Base-by-base conservation (phyloP, 768 basidiomycete species). In the Peribolospora baueri region DNA sequence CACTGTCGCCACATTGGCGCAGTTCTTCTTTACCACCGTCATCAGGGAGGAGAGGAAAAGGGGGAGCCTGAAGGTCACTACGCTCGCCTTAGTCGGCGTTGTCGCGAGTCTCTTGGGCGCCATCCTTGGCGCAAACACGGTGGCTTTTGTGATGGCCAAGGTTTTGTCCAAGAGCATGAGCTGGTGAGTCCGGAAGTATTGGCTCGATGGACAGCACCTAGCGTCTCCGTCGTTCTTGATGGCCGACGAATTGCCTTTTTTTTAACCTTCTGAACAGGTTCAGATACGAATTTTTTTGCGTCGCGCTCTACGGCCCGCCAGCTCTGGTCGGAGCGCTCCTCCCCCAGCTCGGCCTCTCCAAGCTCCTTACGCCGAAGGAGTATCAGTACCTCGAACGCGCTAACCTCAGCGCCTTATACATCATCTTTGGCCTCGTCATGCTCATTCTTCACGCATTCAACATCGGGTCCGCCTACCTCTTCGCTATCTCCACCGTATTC, bases 381-480 rank as follows among this genome's bases (percentile, higher is more conserved):
- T 71, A 54, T 65, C 73, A 5, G 65, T 54, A 60, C 68, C 58
- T 70, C 14, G 88, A 93, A 64, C 74, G 73, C 42, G 75, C 75
- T 0, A 65, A 78, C 3, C 75, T 82, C 62, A 73, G 72, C 3
- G 75, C 79, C 0, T 62, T 79, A 5, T 68, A 68, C 39, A 68
- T 91, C 48, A 66, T 78, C 47, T 76, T 81, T 56, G 67, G 78
- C 0, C 64, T 69, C 40, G 48, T 75, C 14, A 80, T 81, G 3
- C 63, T 79, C 3, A 61, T 65, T 4, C 63, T 81, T 0, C 91
- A 95, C 64, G 59, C 57, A 7, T 60, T 75, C 48, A 74, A 75
- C 40, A 66, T 95, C 11, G 85, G 90, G 2, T 83, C 84, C 1
- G 78, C 81, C 0, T 83, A 77, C 1, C 62, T 84, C 7, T 80